Evolutionary conservation across 495 filamentous ascomycete genomes (phyloP).

Genomic region (Saxispiralis lemnorum): DNA sequence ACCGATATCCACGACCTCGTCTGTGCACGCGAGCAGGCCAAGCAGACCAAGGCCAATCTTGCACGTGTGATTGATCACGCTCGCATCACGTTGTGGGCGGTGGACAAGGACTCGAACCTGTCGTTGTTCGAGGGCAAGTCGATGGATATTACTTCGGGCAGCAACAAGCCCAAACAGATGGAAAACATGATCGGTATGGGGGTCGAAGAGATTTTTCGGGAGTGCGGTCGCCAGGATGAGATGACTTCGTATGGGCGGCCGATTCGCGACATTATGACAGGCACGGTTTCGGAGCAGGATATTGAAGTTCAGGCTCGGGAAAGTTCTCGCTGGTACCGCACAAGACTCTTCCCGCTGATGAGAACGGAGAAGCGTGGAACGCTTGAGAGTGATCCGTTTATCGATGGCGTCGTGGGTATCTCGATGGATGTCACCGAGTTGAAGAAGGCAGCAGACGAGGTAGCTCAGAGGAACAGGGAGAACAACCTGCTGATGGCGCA

Average conservation of each 20-base stretch:
- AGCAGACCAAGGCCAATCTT: slow-evolving; percentile 42
- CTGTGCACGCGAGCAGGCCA: slow-evolving; percentile 39
- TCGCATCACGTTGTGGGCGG: slow-evolving; percentile 48
- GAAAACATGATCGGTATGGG: slow-evolving; percentile 31
- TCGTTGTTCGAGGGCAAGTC: slow-evolving; percentile 46
- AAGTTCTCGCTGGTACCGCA: slow-evolving; percentile 42
- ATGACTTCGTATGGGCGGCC: slow-evolving; percentile 31
- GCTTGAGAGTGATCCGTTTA: slow-evolving; percentile 26
- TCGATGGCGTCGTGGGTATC: slow-evolving; percentile 50
- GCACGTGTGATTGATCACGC: slow-evolving; percentile 50
- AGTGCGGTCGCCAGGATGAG: slow-evolving; percentile 22
- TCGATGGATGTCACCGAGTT: slow-evolving; percentile 54
- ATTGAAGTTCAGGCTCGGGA: slow-evolving; percentile 33
- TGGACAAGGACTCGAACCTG: slow-evolving; percentile 37
- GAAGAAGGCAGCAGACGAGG: slow-evolving; percentile 36
- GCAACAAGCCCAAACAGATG: slow-evolving; percentile 1
- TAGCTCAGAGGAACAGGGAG: slow-evolving; percentile 40
- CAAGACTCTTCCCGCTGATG: slow-evolving; percentile 42
- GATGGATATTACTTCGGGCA: slow-evolving; percentile 11
- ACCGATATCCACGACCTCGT: slow-evolving; percentile 51
- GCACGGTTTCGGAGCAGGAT: slow-evolving; percentile 31
- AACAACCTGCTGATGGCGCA: slow-evolving; percentile 46
- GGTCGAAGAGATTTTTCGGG: slow-evolving; percentile 40
- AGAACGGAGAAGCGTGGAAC: slow-evolving; percentile 32
- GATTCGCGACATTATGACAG: slow-evolving; percentile 40